Percentiles rank a stretch among this genome's conserved stretches.
These are phyloP conservation scores for Lachancea thermotolerans DNA, from an alignment of 805 yeast species.

Conservation along the genomic window DNA sequence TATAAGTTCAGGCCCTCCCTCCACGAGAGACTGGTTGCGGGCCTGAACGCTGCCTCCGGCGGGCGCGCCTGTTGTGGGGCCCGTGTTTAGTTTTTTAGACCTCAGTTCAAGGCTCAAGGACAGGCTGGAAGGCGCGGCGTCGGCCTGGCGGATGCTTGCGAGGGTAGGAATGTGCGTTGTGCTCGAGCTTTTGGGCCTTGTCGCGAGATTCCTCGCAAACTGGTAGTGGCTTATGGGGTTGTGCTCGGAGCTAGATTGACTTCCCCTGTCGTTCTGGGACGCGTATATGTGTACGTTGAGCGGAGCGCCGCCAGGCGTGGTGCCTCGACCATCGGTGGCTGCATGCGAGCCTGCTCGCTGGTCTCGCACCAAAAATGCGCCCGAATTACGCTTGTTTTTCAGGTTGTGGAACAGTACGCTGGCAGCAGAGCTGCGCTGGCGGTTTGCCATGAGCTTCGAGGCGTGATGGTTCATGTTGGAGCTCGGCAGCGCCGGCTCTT, in stretches of 20 bases:
- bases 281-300: slow-evolving; percentile 2
- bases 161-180: slow-evolving; percentile 6
- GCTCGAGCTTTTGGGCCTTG: slow-evolving; percentile 14
- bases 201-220: slow-evolving; percentile 12
- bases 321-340: too few species aligned
- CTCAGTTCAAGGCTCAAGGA: slow-evolving; percentile 3
- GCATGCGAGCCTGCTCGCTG: neutral
- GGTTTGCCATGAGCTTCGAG: slow-evolving; percentile 6
- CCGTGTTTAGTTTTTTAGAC: neutral
- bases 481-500: slow-evolving; percentile 9
- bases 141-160: neutral
- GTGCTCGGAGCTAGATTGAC: neutral
- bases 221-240: slow-evolving; percentile 20
- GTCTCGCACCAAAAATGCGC: slow-evolving; percentile 4
- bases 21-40: slow-evolving; percentile 1
- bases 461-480: slow-evolving; percentile 4
- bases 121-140: neutral
- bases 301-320: neutral
- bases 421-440: slow-evolving; percentile 12
- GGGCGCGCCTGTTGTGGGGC: neutral
- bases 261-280: neutral
- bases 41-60: neutral
- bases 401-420: slow-evolving; percentile 11
- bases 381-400: slow-evolving; percentile 8
- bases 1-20: neutral